These are phyloP conservation scores for Colletotrichum scovillei DNA, from an alignment of 2,329 filamentous ascomycete genomes.

Conservation along the genomic window DNA sequence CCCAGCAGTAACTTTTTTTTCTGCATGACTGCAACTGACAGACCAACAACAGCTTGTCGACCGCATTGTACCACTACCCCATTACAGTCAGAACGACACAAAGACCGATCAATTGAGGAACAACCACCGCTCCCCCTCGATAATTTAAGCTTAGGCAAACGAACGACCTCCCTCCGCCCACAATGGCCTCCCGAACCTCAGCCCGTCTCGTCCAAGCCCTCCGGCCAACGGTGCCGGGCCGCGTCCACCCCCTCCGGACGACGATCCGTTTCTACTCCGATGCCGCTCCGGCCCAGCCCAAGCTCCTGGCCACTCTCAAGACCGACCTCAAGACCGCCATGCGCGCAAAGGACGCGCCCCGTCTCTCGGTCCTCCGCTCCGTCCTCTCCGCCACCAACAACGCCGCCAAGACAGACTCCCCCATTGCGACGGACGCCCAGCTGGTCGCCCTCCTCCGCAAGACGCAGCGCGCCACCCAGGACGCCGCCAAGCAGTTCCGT, in stretches of 20 bases:
- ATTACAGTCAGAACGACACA: not conserved
- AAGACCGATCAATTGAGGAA: not conserved
- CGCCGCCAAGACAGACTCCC: conserved; percentile 76
- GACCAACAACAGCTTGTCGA: not conserved
- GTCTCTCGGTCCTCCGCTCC: conserved; percentile 75
- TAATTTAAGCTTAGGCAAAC: not conserved
- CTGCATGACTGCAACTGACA: not conserved
- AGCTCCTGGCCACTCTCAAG: conserved; percentile 65
- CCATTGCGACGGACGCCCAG: conserved; percentile 77
- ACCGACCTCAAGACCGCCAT: conserved; percentile 74
- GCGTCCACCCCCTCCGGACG: conserved; percentile 23
- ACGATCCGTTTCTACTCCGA: conserved; percentile 38
- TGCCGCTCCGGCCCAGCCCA: conserved; percentile 52
- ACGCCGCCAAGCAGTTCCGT: conserved; percentile 73
- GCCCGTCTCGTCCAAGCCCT: conserved; percentile 39
- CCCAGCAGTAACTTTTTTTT: not conserved
- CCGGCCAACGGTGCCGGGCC: conserved; percentile 35
- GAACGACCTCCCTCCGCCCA: not conserved
- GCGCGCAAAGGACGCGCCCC: conserved; percentile 71
- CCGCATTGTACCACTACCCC: not conserved
- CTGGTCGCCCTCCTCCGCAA: conserved; percentile 76
- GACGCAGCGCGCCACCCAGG: conserved; percentile 66
- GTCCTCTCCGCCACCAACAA: conserved; percentile 79
- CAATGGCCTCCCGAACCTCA: conserved; percentile 42
- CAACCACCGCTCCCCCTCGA: not conserved